Percentiles rank a stretch among this genome's conserved stretches.
phyloP scores from a whole-genome alignment of 371 early-diverging fungal genomes.

The Mucor plumbeus region DNA sequence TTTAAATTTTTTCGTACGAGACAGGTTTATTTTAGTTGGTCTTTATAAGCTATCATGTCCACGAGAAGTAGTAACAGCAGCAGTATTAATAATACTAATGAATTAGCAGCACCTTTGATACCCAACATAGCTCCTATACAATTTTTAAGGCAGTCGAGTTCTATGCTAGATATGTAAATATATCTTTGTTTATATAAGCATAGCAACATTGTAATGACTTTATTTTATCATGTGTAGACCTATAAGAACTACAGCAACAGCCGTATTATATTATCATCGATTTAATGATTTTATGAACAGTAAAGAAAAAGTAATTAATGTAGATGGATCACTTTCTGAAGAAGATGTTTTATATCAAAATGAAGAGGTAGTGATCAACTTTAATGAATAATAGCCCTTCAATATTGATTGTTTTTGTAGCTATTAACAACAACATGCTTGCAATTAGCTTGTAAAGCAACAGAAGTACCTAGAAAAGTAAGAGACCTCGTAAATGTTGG shows the following conservation, averaged over 20 bases:
- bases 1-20: constrained; percentile 5
- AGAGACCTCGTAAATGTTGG: constrained; percentile 65
- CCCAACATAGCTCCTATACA: constrained; percentile 28
- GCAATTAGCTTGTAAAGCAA: constrained; percentile 61
- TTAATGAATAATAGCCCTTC: too few species aligned
- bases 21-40: neutral
- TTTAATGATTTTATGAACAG: constrained; percentile 43
- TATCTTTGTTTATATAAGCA: neutral
- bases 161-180: constrained; percentile 31
- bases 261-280: constrained; percentile 51
- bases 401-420: constrained; percentile 17
- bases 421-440: constrained; percentile 57
- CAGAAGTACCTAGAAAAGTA: constrained; percentile 60
- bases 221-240: constrained; percentile 32
- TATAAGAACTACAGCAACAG: constrained; percentile 54
- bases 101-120: constrained; percentile 17
- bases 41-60: constrained; percentile 7
- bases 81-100: neutral
- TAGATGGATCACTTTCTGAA: constrained; percentile 22
- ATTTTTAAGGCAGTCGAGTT: constrained; percentile 27
- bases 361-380: constrained; percentile 37
- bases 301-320: constrained; percentile 17
- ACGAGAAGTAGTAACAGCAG: neutral
- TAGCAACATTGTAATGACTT: neutral
- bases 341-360: constrained; percentile 34